Percentiles rank a stretch among this genome's conserved stretches.
phyloP scores from a whole-genome alignment of 331 rosid genomes.

The Quercus phellos region DNA sequence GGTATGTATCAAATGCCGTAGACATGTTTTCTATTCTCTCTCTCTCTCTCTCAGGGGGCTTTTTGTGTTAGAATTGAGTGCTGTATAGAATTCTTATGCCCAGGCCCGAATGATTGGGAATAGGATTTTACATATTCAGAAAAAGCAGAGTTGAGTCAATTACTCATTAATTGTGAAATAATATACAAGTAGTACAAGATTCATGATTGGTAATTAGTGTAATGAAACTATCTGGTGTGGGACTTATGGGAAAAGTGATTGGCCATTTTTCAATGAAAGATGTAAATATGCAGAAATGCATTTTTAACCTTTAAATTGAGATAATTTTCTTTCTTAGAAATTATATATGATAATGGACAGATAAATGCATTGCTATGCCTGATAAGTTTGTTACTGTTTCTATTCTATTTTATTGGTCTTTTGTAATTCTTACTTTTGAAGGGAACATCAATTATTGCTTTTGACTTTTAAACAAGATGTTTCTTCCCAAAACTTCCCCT shows the following conservation, averaged over 20 bases:
- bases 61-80: background rate
- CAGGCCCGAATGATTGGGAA: background rate
- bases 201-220: background rate
- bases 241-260: background rate
- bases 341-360: no score
- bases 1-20: slow-evolving; percentile 50
- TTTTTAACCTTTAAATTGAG: background rate
- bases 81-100: background rate
- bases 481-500: background rate
- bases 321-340: no score
- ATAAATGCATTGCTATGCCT: background rate
- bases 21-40: background rate
- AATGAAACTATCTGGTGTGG: background rate
- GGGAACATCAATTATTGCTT: background rate
- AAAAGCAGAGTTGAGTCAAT: background rate
- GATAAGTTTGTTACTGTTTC: background rate
- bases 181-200: background rate
- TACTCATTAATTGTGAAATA: background rate
- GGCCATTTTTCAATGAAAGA: no score
- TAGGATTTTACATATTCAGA: background rate
- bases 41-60: background rate
- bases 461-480: background rate
- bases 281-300: background rate
- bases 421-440: background rate
- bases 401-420: background rate